Conservation (phyloP, 495 filamentous ascomycete species). For the Podospora pseudocomata region DNA sequence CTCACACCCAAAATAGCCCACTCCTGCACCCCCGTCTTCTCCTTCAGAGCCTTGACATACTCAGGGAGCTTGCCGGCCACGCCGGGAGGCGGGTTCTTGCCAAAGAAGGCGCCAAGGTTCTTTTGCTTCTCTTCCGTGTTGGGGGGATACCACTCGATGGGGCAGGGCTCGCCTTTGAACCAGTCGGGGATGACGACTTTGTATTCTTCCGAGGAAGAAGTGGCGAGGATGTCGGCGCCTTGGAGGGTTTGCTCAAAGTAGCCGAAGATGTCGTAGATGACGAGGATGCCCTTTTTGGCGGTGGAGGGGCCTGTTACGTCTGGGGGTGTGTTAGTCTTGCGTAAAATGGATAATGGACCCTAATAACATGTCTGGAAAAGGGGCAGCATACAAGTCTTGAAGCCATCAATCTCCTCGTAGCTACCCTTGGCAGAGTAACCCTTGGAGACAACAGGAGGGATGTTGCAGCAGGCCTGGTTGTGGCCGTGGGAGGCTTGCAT, state of each 20-base stretch:
- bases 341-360: no score
- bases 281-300: slow-evolving; percentile 57
- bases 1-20: slow-evolving; percentile 80
- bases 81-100: slow-evolving; percentile 57
- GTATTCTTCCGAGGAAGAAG: slow-evolving; percentile 52
- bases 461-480: slow-evolving; percentile 62
- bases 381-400: slow-evolving; percentile 59
- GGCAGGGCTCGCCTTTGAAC: slow-evolving; percentile 57
- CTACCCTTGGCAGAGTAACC: slow-evolving; percentile 64
- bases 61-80: slow-evolving; percentile 60
- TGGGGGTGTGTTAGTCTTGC: slow-evolving; percentile 25
- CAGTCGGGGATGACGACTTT: slow-evolving; percentile 68
- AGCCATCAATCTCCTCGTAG: slow-evolving; percentile 58
- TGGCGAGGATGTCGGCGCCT: slow-evolving; percentile 66
- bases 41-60: slow-evolving; percentile 55
- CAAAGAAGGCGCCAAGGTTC: slow-evolving; percentile 73
- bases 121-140: slow-evolving; percentile 75
- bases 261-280: slow-evolving; percentile 71
- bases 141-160: slow-evolving; percentile 67
- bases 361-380: not conserved
- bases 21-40: slow-evolving; percentile 59
- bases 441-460: slow-evolving; percentile 61
- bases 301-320: slow-evolving; percentile 59
- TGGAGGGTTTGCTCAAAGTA: slow-evolving; percentile 66
- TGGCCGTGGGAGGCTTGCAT: slow-evolving; percentile 51